phyloP scores from a whole-genome alignment of 2,329 filamentous ascomycete genomes.

The Metarhizium anisopliae region DNA sequence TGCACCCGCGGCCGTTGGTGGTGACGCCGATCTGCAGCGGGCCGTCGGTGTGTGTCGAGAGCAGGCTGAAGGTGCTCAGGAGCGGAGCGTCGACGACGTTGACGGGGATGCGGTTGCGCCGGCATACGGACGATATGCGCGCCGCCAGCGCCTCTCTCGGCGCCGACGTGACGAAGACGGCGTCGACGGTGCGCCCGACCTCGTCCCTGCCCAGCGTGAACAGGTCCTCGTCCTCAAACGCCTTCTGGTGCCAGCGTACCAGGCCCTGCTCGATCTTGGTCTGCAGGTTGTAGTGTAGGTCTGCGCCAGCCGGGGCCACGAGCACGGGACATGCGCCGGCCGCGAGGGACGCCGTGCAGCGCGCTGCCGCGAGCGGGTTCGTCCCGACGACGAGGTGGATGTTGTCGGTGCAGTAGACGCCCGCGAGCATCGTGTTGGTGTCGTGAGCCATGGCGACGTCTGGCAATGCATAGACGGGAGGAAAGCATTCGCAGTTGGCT shows the following conservation, averaged over 20 bases:
- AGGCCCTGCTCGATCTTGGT: slow-evolving; percentile 57
- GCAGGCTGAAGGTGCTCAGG: slow-evolving; percentile 81
- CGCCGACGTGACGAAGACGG: slow-evolving; percentile 73
- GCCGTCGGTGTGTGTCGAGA: slow-evolving; percentile 83
- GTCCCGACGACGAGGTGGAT: slow-evolving; percentile 80
- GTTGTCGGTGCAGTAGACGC: slow-evolving; percentile 59
- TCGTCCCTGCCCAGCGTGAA: slow-evolving; percentile 71
- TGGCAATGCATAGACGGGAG: too few species aligned
- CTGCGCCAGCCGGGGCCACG: slow-evolving; percentile 58
- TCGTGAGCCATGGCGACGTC: slow-evolving; percentile 11
- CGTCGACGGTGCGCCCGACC: slow-evolving; percentile 71
- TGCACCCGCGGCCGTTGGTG: slow-evolving; percentile 90
- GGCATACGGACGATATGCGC: slow-evolving; percentile 67
- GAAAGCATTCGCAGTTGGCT: too few species aligned
- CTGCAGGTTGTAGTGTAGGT: slow-evolving; percentile 48
- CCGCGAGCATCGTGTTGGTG: slow-evolving; percentile 48
- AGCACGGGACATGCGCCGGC: slow-evolving; percentile 76
- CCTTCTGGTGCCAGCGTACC: slow-evolving; percentile 55
- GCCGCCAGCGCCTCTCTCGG: slow-evolving; percentile 40
- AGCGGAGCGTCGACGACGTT: slow-evolving; percentile 84
- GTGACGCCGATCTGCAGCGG: slow-evolving; percentile 93
- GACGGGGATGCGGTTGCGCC: slow-evolving; percentile 73
- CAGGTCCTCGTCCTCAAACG: slow-evolving; percentile 64
- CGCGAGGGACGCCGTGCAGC: slow-evolving; percentile 70
- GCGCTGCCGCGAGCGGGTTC: slow-evolving; percentile 76